Conservation (phyloP, 805 yeast genomes). For the Ogataea neopini region DNA sequence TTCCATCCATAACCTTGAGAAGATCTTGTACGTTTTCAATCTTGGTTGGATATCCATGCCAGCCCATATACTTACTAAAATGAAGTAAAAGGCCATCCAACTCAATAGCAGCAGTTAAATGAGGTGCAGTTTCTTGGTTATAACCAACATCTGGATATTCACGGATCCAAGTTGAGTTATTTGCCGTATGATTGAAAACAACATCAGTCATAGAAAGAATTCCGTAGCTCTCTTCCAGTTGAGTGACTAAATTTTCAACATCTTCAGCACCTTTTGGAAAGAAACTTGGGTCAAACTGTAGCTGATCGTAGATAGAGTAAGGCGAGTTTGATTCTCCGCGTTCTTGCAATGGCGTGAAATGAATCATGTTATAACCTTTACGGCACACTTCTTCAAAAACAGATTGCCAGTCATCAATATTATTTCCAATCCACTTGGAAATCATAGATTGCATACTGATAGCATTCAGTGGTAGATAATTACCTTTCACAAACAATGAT, state of each 20-base stretch:
- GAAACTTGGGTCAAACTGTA: slow-evolving; percentile 65
- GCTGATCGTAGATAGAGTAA: slow-evolving; percentile 86
- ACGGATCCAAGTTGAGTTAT: slow-evolving; percentile 81
- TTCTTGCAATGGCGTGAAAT: slow-evolving; percentile 89
- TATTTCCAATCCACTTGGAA: slow-evolving; percentile 87
- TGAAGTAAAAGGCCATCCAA: slow-evolving; percentile 69
- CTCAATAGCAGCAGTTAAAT: slow-evolving; percentile 79
- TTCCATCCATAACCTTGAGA: slow-evolving; percentile 60
- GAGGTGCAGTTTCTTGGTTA: slow-evolving; percentile 85
- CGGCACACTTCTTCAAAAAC: slow-evolving; percentile 59
- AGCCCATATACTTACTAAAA: slow-evolving; percentile 58
- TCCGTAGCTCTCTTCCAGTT: slow-evolving; percentile 53
- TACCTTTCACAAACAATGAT: slow-evolving; percentile 55
- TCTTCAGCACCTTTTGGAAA: slow-evolving; percentile 57
- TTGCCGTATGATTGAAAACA: slow-evolving; percentile 93
- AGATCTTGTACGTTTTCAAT: slow-evolving; percentile 57
- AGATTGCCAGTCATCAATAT: slow-evolving; percentile 59
- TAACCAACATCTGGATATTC: slow-evolving; percentile 92
- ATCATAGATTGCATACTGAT: slow-evolving; percentile 82
- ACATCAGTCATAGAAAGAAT: slow-evolving; percentile 85
- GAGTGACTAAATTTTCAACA: slow-evolving; percentile 50
- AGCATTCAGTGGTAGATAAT: slow-evolving; percentile 69
- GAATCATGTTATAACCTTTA: slow-evolving; percentile 94
- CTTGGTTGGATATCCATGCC: slow-evolving; percentile 61
- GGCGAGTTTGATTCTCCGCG: slow-evolving; percentile 93